Evolutionary conservation across 306 rosid genomes (phyloP).

Genomic region (Prinsepia uniflora): DNA sequence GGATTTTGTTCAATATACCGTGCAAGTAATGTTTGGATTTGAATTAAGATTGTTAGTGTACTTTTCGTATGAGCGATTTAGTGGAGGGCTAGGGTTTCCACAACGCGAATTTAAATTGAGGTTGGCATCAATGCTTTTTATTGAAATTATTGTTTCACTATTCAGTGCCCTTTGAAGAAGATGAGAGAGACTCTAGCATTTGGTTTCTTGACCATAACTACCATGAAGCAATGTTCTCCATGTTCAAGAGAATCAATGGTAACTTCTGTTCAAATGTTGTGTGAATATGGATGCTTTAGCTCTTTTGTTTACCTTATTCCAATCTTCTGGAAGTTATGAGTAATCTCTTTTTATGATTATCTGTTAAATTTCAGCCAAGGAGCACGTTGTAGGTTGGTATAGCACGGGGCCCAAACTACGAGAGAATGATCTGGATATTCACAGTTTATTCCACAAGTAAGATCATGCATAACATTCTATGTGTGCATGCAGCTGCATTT

Average conservation of each 20-base stretch:
- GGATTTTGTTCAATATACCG: neutral
- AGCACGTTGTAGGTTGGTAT: constrained; percentile 92
- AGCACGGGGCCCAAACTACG: constrained; percentile 90
- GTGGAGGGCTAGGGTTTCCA: neutral
- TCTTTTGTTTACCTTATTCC: neutral
- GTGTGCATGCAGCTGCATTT: neutral
- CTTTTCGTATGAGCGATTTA: neutral
- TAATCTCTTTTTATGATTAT: neutral
- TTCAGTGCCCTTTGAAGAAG: constrained; percentile 94
- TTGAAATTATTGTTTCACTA: neutral
- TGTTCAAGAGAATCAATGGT: constrained; percentile 98
- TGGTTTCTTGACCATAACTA: constrained; percentile 97
- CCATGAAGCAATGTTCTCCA: constrained; percentile 84
- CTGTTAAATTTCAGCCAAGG: constrained; percentile 57
- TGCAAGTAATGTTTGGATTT: neutral
- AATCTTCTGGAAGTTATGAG: neutral
- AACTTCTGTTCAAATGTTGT: neutral
- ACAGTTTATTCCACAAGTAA: constrained; percentile 73
- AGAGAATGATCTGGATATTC: constrained; percentile 87
- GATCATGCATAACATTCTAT: constrained; percentile 6
- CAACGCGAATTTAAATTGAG: neutral
- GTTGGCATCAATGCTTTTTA: neutral
- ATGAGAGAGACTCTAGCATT: constrained; percentile 82
- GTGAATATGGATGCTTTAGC: neutral
- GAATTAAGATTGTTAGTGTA: neutral